These are phyloP conservation scores for Pezicula neosporulosa DNA, from an alignment of 2,329 filamentous ascomycete species.

Conservation along the genomic window DNA sequence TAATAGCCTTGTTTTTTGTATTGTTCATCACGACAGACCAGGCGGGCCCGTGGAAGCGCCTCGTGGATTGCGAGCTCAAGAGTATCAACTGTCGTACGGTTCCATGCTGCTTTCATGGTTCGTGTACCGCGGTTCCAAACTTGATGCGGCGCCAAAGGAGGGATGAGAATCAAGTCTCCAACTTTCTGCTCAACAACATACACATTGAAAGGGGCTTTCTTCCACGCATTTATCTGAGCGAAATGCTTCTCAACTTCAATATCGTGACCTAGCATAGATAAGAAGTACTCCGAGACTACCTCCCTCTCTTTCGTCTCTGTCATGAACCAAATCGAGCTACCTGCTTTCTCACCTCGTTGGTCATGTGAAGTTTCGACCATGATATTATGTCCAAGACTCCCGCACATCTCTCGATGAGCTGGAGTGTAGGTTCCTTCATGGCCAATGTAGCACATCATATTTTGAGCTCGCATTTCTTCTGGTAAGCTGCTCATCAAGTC, in stretches of 20 bases:
- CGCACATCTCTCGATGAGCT: slow-evolving; percentile 96
- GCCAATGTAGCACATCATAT: slow-evolving; percentile 97
- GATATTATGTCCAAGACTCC: slow-evolving; percentile 91
- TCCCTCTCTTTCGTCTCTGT: slow-evolving; percentile 91
- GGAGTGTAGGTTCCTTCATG: slow-evolving; percentile 97
- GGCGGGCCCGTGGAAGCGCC: slow-evolving; percentile 80
- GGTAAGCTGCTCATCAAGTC: slow-evolving; percentile 95
- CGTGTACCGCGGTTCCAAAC: slow-evolving; percentile 97
- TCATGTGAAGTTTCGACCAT: slow-evolving; percentile 88
- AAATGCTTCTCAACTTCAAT: slow-evolving; percentile 97
- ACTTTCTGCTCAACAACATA: slow-evolving; percentile 88
- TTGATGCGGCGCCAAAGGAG: slow-evolving; percentile 90
- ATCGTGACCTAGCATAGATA: slow-evolving; percentile 90
- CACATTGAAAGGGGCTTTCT: slow-evolving; percentile 86
- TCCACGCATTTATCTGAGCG: slow-evolving; percentile 93
- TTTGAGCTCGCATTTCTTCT: slow-evolving; percentile 83
- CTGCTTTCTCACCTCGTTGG: slow-evolving; percentile 72
- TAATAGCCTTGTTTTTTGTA: slow-evolving; percentile 97
- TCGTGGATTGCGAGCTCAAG: slow-evolving; percentile 82
- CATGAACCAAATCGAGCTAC: slow-evolving; percentile 98
- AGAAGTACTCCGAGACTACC: slow-evolving; percentile 88
- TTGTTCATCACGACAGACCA: slow-evolving; percentile 95
- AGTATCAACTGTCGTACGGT: slow-evolving; percentile 88
- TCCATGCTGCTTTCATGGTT: slow-evolving; percentile 98
- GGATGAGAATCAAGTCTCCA: slow-evolving; percentile 91